Evolutionary conservation across 805 yeast genomes (phyloP).

Genomic region (Middelhovenomyces tepae): DNA sequence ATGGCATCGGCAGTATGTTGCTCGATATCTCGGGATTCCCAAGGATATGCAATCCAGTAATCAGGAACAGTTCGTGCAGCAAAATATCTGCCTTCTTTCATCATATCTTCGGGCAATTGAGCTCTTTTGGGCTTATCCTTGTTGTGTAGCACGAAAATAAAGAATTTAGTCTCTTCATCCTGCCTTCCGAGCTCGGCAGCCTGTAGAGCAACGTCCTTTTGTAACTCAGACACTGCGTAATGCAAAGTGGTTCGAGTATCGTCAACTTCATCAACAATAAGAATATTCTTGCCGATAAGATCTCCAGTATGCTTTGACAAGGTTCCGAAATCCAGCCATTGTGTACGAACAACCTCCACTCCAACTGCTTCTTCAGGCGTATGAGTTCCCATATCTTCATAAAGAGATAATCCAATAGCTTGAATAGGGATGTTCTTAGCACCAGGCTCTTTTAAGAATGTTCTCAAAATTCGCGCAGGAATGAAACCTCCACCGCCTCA

Average conservation of each 20-base stretch:
- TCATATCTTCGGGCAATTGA: conserved; percentile 52
- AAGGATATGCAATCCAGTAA: conserved; percentile 82
- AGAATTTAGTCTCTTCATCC: conserved; percentile 55
- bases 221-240: conserved; percentile 70
- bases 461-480: conserved; percentile 92
- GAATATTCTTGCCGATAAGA: conserved; percentile 68
- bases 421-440: conserved; percentile 84
- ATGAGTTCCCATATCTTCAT: conserved; percentile 63
- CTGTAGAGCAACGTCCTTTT: conserved; percentile 53
- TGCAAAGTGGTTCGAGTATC: conserved; percentile 86
- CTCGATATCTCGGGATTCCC: conserved; percentile 82
- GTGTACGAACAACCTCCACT: conserved; percentile 76
- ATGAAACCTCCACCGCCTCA: conserved; percentile 85
- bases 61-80: conserved; percentile 72
- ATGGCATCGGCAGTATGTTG: conserved; percentile 58
- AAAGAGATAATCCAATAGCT: conserved; percentile 87
- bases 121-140: conserved; percentile 77
- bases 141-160: conserved; percentile 76
- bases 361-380: conserved; percentile 51
- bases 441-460: conserved; percentile 83
- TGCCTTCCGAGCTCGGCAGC: conserved; percentile 51
- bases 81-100: conserved; percentile 56
- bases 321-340: conserved; percentile 81
- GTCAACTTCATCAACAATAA: conserved; percentile 86
- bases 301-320: conserved; percentile 61